phyloP scores from a whole-genome alignment of 352 stramenopile species.

The Pythium plurisporium region DNA sequence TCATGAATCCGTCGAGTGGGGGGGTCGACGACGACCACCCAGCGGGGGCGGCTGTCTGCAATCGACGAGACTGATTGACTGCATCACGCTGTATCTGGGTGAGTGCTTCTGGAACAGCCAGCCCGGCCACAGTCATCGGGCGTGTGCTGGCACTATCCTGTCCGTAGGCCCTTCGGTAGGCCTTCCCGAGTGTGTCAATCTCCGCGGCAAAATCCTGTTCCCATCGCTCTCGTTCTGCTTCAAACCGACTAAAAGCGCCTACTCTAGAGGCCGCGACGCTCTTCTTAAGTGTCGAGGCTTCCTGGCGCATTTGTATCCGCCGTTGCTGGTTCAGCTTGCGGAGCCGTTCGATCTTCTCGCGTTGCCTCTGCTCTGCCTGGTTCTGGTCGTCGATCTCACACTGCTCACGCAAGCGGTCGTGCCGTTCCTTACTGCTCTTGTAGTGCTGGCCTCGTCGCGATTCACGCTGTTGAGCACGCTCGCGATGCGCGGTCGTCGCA shows the following conservation, averaged over 20 bases:
- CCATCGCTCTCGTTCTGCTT: conserved; percentile 38
- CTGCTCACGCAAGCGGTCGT: conserved; percentile 39
- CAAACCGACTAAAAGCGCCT: conserved; percentile 15
- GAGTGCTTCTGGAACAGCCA: conserved; percentile 43
- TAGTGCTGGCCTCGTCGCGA: conserved; percentile 40
- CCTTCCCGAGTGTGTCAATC: conserved; percentile 36
- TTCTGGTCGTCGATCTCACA: conserved; percentile 21
- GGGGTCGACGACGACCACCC: conserved; percentile 13
- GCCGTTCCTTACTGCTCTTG: conserved; percentile 34
- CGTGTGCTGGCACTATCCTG: conserved; percentile 6
- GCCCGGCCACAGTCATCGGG: conserved; percentile 50
- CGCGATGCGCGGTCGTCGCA: conserved; percentile 29
- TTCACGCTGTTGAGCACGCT: conserved; percentile 38
- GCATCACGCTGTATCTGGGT: conserved; percentile 40
- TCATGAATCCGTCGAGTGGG: not conserved
- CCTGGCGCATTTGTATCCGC: conserved; percentile 30
- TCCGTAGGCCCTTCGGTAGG: conserved; percentile 35
- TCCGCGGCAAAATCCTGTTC: conserved; percentile 49
- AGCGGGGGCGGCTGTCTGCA: conserved; percentile 36
- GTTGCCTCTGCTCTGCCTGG: conserved; percentile 19
- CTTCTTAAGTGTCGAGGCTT: conserved; percentile 26
- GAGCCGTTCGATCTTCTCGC: conserved; percentile 32
- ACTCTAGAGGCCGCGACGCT: conserved; percentile 19
- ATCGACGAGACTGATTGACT: conserved; percentile 35
- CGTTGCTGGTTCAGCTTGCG: conserved; percentile 38